A percentile compares a stretch with the other conserved stretches of the same genome.
Evolutionary conservation across 1,139 yeast species (phyloP).

Genomic region (Taiozyma onychis): DNA sequence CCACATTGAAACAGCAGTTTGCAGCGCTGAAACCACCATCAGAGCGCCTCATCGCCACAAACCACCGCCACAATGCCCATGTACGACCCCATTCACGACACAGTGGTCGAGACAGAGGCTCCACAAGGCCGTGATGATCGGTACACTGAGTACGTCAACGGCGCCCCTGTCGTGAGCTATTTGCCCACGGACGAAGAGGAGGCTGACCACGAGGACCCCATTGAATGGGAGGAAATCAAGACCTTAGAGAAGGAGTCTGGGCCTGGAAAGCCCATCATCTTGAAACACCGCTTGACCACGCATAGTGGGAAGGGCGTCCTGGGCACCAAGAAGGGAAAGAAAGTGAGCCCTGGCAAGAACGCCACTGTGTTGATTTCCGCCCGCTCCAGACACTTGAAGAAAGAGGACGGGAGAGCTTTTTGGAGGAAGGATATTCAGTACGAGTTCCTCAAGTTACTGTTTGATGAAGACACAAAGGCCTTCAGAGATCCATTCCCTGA

Average conservation of each 20-base stretch:
- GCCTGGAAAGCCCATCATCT: conserved; percentile 2
- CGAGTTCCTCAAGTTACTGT: conserved; percentile 62
- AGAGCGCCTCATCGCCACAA: background rate
- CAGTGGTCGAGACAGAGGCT: background rate
- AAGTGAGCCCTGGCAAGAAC: conserved; percentile 11
- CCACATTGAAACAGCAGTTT: background rate
- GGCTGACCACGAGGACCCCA: background rate
- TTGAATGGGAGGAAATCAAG: conserved; percentile 1
- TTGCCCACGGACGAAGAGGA: background rate
- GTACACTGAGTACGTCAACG: background rate
- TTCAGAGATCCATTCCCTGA: conserved; percentile 52
- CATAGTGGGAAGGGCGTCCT: background rate
- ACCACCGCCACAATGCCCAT: background rate
- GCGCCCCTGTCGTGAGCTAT: background rate
- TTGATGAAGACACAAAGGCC: conserved; percentile 56
- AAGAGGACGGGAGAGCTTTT: conserved; percentile 87
- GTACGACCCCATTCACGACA: conserved; percentile 6
- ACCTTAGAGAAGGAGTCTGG: background rate
- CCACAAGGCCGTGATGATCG: background rate
- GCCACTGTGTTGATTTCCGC: conserved; percentile 25
- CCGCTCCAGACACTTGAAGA: conserved; percentile 67
- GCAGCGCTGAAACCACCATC: background rate
- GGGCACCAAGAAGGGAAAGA: conserved; percentile 12
- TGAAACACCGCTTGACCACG: conserved; percentile 5
- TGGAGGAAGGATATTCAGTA: conserved; percentile 87